Base-by-base conservation (phyloP, 2,329 filamentous ascomycete species). In the Achaetomium macrosporum region DNA sequence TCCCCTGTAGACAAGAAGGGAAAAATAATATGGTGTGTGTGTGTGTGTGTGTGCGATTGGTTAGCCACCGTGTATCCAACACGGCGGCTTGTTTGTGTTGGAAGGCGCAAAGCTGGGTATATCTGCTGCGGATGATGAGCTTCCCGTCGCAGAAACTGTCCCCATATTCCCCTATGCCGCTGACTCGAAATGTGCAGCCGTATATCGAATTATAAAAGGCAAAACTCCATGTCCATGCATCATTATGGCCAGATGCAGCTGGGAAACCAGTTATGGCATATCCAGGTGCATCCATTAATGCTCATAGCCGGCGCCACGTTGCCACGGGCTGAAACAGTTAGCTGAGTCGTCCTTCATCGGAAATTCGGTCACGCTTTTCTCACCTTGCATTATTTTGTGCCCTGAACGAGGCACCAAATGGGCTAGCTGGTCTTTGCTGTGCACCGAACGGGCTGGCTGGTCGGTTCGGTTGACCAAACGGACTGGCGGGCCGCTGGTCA, bases 231-330 rank as follows among this genome's bases (percentile, higher is more conserved):
- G 42, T 48, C 47, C 43, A 11, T 47, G 37, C 40, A 42, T 56
- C 50, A 50, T 56, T 49, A 52, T 45, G 30, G 33, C 46, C 50
- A 50, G 42, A 55, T 55, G 36, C 48, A 42, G 15, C 17, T 9
- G 16, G n/a, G n/a, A 13, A 15, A 15, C 40, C 29, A 6, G 46
- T 36, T 16, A 12, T 40, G 15, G 31, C 31, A 29, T 42, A 6
- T 17, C 15, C 16, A 3, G 17, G 29, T 3, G 37, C 20, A 40
- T 31, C 20, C 10, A 36, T 35, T 58, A 65, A 51, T 64, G 58
- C 64, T 80, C 77, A 64, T 80, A 80, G 57, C 77, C 77, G 50
- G 77, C 77, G 61, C 77, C 77, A 60, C 76, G 74, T 68, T 80
- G 76, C 77, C 77, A 80, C 57, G 76, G 76, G 66, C 76, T 36